Evolutionary conservation across 148 eudicot species (phyloP).

Genomic region (Spergularia marina): DNA sequence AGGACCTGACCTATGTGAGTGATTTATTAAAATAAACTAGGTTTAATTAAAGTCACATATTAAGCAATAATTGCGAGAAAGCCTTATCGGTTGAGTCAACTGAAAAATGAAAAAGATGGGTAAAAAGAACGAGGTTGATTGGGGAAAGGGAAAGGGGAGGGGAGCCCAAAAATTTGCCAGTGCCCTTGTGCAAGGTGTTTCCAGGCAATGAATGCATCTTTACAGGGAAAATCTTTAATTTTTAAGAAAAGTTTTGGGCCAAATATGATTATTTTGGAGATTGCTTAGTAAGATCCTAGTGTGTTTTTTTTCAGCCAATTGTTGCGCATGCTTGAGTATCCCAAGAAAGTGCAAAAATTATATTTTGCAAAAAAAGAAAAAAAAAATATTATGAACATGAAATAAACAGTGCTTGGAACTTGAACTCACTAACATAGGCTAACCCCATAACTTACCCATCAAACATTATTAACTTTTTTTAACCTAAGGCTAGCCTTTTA

Average conservation of each 20-base stretch:
- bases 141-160: constrained; percentile 2
- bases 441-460: constrained; percentile 24
- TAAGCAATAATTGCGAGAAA: background rate
- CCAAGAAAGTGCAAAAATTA: constrained; percentile 55
- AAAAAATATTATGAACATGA: no score
- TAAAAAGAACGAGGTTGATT: background rate
- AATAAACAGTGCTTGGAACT: constrained; percentile 42
- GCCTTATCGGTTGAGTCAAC: background rate
- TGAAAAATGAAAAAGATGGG: background rate
- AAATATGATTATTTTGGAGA: constrained; percentile 8
- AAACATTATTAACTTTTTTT: constrained; percentile 11
- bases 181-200: constrained; percentile 29
- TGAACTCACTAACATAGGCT: constrained; percentile 38
- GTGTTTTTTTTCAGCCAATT: constrained; percentile 21
- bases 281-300: constrained; percentile 27
- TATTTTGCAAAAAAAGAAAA: constrained; percentile 22
- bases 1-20: no score
- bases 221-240: constrained; percentile 23
- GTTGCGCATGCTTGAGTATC: constrained; percentile 71
- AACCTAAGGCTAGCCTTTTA: constrained; percentile 14
- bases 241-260: constrained; percentile 5
- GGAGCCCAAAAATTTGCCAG: constrained; percentile 16
- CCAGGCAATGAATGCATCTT: constrained; percentile 34
- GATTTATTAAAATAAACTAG: no score
- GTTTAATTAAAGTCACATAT: no score